phyloP scores from a whole-genome alignment of 352 stramenopile genomes.

The Globisporangium nodosum region DNA sequence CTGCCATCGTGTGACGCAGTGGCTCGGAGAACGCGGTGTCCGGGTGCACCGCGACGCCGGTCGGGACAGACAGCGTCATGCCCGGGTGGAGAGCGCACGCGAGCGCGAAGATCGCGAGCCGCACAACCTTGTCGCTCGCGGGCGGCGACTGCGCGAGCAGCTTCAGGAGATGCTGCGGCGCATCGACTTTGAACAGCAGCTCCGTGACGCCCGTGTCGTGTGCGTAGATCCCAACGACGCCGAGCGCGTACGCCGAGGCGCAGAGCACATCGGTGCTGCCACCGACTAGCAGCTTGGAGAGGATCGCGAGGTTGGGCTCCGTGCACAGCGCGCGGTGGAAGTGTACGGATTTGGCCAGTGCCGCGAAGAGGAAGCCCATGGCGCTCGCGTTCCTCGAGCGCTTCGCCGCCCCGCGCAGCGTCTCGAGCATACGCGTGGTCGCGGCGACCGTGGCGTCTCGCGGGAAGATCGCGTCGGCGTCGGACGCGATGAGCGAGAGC shows the following conservation, averaged over 20 bases:
- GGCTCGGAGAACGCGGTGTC: slow-evolving; percentile 4
- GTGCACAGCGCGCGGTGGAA: slow-evolving; percentile 45
- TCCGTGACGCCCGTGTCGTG: slow-evolving; percentile 29
- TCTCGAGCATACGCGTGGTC: slow-evolving; percentile 48
- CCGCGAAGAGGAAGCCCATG: slow-evolving; percentile 55
- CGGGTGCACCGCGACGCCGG: slow-evolving; percentile 8
- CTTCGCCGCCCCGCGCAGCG: slow-evolving; percentile 57
- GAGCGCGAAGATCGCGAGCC: slow-evolving; percentile 46
- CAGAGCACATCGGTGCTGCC: slow-evolving; percentile 45
- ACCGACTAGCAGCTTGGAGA: slow-evolving; percentile 60
- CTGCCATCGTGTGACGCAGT: slow-evolving; percentile 15
- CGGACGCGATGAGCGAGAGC: slow-evolving; percentile 50
- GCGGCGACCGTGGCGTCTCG: slow-evolving; percentile 30
- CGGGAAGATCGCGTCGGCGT: slow-evolving; percentile 48
- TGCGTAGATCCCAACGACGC: slow-evolving; percentile 34
- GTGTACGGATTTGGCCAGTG: slow-evolving; percentile 36
- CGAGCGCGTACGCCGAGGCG: slow-evolving; percentile 45
- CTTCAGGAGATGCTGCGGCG: slow-evolving; percentile 38
- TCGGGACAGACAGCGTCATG: slow-evolving; percentile 13
- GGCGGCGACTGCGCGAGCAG: slow-evolving; percentile 20
- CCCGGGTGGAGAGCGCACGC: slow-evolving; percentile 26
- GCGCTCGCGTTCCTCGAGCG: slow-evolving; percentile 43
- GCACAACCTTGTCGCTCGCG: slow-evolving; percentile 28
- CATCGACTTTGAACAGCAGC: slow-evolving; percentile 44
- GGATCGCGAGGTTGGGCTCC: slow-evolving; percentile 51